phyloP scores from a whole-genome alignment of 2,329 filamentous ascomycete species.

The Sclerotinia glacialis region DNA sequence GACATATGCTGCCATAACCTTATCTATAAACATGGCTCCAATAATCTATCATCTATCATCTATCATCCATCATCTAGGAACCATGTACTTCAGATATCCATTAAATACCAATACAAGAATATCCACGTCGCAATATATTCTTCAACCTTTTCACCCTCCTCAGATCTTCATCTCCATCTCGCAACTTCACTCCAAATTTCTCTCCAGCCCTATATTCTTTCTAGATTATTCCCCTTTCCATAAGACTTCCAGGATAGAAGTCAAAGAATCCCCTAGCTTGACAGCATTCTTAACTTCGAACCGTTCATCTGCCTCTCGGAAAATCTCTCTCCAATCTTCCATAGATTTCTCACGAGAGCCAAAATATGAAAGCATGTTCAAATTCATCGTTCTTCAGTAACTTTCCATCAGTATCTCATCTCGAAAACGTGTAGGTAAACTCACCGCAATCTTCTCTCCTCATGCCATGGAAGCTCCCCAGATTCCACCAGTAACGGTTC shows the following conservation, averaged over 20 bases:
- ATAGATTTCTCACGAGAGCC: conserved; percentile 13
- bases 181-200: too few species aligned
- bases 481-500: conserved; percentile 10
- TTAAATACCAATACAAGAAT: not conserved
- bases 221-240: not conserved
- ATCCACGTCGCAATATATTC: not conserved
- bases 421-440: not conserved
- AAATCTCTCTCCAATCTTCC: conserved; percentile 11
- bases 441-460: conserved; percentile 10
- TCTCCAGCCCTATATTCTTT: not conserved
- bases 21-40: not conserved
- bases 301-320: conserved; percentile 4
- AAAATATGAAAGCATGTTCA: conserved; percentile 19
- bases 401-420: not conserved
- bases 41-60: too few species aligned
- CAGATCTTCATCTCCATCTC: not conserved
- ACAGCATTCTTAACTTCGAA: conserved; percentile 3
- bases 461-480: not conserved
- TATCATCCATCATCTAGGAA: not conserved
- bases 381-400: conserved; percentile 6
- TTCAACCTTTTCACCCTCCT: not conserved
- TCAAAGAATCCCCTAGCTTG: not conserved
- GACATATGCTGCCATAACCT: not conserved
- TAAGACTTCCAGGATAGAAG: not conserved
- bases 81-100: too few species aligned